A percentile compares a stretch with the other conserved stretches of the same genome.
Conservation (phyloP, 148 eudicot genomes). For the Hydrangea macrophylla region DNA sequence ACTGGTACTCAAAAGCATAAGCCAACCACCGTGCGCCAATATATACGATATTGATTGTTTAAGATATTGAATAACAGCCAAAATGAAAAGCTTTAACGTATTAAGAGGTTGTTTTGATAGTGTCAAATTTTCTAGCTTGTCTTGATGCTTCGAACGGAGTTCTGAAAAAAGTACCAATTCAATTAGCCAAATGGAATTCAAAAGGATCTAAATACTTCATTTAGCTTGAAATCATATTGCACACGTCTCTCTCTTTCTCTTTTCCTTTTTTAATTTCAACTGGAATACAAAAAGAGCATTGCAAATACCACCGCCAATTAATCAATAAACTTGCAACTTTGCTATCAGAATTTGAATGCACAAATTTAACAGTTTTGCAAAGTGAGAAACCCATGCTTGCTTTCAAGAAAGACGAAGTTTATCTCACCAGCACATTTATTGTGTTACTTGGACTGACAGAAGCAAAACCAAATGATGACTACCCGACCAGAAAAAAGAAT, state of each 20-base stretch:
- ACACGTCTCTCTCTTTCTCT: too few species aligned
- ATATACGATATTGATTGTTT: conserved; percentile 54
- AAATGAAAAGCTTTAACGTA: conserved; percentile 68
- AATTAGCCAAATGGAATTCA: conserved; percentile 8
- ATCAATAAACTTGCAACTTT: not conserved
- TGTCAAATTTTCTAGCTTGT: conserved; percentile 70
- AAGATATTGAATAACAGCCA: conserved; percentile 61
- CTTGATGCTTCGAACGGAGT: conserved; percentile 60
- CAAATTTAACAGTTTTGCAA: not conserved
- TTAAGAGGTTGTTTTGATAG: conserved; percentile 66
- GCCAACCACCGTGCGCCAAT: conserved; percentile 62
- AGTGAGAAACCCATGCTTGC: not conserved
- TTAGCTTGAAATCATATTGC: too few species aligned
- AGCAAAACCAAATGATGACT: too few species aligned
- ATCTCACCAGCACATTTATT: not conserved
- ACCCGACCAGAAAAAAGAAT: too few species aligned
- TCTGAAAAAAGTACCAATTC: conserved; percentile 40
- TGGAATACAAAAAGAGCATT: not conserved
- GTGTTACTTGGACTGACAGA: too few species aligned
- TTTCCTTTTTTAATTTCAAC: not conserved
- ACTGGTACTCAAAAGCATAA: conserved; percentile 49
- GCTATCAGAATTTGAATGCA: too few species aligned
- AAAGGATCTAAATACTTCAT: not conserved
- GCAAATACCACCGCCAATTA: not conserved
- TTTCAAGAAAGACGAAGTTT: not conserved